Conservation (phyloP, 768 basidiomycete species). For the Coprinopsis sp. region DNA sequence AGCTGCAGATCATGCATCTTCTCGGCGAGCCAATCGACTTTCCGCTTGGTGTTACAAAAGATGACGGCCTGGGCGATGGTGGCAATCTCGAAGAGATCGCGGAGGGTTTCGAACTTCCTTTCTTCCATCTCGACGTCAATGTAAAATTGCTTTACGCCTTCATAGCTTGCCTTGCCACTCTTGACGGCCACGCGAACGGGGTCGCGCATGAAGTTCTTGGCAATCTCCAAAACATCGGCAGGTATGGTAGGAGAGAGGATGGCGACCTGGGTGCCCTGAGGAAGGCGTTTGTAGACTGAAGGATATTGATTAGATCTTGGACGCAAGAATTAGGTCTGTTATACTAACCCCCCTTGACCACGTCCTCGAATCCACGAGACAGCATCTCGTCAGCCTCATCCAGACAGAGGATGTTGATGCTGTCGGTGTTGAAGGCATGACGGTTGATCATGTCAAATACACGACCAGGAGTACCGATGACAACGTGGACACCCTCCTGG, state of each 20-base stretch:
- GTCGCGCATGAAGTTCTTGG: conserved; percentile 99
- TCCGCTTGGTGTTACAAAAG: conserved; percentile 96
- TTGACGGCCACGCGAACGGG: conserved; percentile 95
- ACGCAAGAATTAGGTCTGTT: background rate
- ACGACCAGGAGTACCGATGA: conserved; percentile 94
- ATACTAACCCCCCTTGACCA: conserved; percentile 78
- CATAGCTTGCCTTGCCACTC: no score
- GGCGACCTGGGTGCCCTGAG: conserved; percentile 94
- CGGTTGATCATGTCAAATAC: conserved; percentile 98
- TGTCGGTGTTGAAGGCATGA: conserved; percentile 78
- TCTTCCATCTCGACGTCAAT: no score
- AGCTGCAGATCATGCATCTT: conserved; percentile 97
- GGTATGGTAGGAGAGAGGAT: conserved; percentile 98
- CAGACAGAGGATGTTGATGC: conserved; percentile 73
- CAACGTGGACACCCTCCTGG: conserved; percentile 85
- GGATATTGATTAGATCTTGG: background rate
- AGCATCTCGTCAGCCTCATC: conserved; percentile 7
- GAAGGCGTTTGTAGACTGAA: conserved; percentile 89
- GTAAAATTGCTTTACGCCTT: no score
- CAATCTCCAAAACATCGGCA: conserved; percentile 93
- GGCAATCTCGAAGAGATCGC: conserved; percentile 97
- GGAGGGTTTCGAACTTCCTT: no score
- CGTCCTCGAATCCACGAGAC: conserved; percentile 97
- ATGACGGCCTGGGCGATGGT: conserved; percentile 99
- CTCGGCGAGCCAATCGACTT: conserved; percentile 98